phyloP scores from a whole-genome alignment of 768 basidiomycete species.

The Rubroboletus satanas region DNA sequence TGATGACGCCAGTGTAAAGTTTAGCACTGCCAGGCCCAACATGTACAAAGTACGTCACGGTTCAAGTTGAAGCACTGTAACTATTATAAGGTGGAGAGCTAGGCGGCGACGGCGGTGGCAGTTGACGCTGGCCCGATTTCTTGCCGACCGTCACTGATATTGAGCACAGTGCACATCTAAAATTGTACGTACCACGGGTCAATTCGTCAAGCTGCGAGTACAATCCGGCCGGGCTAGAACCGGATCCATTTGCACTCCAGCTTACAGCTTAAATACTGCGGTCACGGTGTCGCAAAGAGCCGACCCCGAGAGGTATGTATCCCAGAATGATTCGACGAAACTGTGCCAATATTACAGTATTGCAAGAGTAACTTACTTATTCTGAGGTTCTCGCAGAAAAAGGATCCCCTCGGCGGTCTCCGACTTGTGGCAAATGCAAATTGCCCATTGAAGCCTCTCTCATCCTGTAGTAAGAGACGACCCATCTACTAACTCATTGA shows the following conservation, averaged over 20 bases:
- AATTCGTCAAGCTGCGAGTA: not conserved
- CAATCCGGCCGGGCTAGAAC: not conserved
- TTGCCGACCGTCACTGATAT: not conserved
- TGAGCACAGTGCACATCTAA: not conserved
- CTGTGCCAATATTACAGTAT: not conserved
- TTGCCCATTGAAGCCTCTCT: not conserved
- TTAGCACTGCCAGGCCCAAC: not conserved
- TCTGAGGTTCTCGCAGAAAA: no score
- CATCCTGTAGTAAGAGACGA: not conserved
- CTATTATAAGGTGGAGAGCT: not conserved
- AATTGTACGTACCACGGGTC: not conserved
- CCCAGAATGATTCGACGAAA: not conserved
- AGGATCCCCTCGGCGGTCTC: not conserved
- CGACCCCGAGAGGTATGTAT: not conserved
- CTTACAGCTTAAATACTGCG: not conserved
- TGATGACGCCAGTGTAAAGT: not conserved
- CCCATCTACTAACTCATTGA: not conserved
- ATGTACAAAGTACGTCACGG: not conserved
- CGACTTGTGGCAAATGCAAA: not conserved
- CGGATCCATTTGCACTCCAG: not conserved
- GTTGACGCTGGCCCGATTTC: not conserved
- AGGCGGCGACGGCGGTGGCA: not conserved
- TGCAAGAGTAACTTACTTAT: no score
- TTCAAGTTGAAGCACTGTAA: not conserved
- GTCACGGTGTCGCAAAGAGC: not conserved